Conservation (phyloP, 768 basidiomycete genomes). For the Auriscalpium microsporum region DNA sequence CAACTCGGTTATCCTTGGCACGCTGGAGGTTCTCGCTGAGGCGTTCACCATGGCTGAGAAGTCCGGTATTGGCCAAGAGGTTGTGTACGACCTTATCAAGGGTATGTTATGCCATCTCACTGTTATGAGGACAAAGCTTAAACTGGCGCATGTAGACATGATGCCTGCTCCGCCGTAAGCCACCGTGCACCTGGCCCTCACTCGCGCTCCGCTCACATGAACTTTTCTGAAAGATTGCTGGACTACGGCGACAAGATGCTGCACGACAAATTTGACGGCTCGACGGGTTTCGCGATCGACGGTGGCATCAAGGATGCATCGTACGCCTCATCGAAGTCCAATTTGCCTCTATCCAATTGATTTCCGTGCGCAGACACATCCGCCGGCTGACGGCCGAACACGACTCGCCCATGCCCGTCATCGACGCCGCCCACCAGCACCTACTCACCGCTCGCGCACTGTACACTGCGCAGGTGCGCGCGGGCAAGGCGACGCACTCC, state of each 20-base stretch:
- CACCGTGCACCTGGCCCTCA: background rate
- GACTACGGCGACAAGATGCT: slow-evolving; percentile 61
- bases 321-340: slow-evolving; percentile 25
- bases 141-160: slow-evolving; percentile 34
- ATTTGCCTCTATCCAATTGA: background rate
- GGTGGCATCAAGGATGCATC: slow-evolving; percentile 85
- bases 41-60: slow-evolving; percentile 81
- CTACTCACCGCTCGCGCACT: slow-evolving; percentile 72
- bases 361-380: slow-evolving; percentile 41
- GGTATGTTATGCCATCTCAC: slow-evolving; percentile 26
- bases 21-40: slow-evolving; percentile 73
- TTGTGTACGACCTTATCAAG: slow-evolving; percentile 49
- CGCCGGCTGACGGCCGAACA: slow-evolving; percentile 57
- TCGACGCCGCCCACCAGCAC: slow-evolving; percentile 70
- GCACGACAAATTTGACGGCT: slow-evolving; percentile 65
- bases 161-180: slow-evolving; percentile 55
- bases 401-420: slow-evolving; percentile 61
- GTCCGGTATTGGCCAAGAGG: slow-evolving; percentile 62
- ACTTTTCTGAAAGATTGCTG: slow-evolving; percentile 33
- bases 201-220: background rate
- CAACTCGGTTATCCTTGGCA: slow-evolving; percentile 71
- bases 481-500: slow-evolving; percentile 43
- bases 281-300: slow-evolving; percentile 68
- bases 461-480: slow-evolving; percentile 38
- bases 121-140: too few relatives aligned